These are phyloP conservation scores for Zalaria obscura DNA, from an alignment of 2,329 filamentous ascomycete genomes.

Conservation along the genomic window DNA sequence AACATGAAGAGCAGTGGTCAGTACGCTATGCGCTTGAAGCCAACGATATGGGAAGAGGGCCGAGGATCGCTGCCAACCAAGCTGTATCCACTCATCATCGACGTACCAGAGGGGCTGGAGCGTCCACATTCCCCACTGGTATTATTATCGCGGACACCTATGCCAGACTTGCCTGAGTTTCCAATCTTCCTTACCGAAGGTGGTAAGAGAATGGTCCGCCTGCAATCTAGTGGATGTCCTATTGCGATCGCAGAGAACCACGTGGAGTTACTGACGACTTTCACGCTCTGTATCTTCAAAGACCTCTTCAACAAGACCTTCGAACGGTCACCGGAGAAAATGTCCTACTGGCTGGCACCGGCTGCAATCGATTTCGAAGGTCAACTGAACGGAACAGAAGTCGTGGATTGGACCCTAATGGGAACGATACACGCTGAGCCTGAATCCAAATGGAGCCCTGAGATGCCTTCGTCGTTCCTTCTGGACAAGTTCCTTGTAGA, in stretches of 20 bases:
- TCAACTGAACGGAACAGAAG: background rate
- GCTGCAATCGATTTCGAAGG: constrained; percentile 1
- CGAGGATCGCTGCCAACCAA: constrained; percentile 30
- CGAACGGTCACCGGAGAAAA: constrained; percentile 43
- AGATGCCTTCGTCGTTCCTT: constrained; percentile 25
- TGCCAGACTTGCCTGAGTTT: constrained; percentile 55
- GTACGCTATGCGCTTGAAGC: constrained; percentile 71
- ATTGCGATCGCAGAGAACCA: constrained; percentile 30
- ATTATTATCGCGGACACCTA: constrained; percentile 50
- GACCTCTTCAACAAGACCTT: constrained; percentile 87
- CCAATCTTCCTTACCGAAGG: constrained; percentile 57
- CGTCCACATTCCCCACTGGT: constrained; percentile 49
- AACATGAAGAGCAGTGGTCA: constrained; percentile 57
- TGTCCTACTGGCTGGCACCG: constrained; percentile 79
- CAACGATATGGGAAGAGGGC: constrained; percentile 50
- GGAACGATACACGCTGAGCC: constrained; percentile 22
- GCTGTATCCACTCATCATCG: constrained; percentile 50
- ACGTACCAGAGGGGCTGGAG: constrained; percentile 45
- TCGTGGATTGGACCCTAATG: constrained; percentile 51
- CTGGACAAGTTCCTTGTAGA: constrained; percentile 41
- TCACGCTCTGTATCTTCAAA: constrained; percentile 62
- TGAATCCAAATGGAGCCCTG: constrained; percentile 30
- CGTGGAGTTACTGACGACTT: constrained; percentile 47
- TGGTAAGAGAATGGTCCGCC: constrained; percentile 42
- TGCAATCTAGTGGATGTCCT: constrained; percentile 21